phyloP scores from a whole-genome alignment of 805 yeast species.

The Spathaspora passalidarum region DNA sequence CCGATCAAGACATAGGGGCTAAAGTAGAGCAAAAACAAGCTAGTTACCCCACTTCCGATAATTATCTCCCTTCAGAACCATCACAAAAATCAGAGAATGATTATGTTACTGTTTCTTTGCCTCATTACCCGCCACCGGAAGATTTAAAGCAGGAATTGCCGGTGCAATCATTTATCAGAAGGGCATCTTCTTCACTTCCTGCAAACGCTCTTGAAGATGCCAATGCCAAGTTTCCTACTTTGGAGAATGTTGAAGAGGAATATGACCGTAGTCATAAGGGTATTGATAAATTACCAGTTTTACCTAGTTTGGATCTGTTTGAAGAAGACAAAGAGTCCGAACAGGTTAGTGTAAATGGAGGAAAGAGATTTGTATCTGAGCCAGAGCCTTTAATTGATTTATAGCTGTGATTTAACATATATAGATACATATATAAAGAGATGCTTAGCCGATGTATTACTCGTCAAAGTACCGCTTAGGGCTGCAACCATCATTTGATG shows the following conservation, averaged over 20 bases:
- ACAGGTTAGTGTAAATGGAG: neutral
- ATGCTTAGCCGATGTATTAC: too few relatives aligned
- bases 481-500: neutral
- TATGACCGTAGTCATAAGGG: neutral
- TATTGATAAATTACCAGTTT: neutral
- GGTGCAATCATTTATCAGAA: conserved; percentile 1
- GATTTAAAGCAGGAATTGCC: conserved; percentile 7
- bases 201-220: conserved; percentile 13
- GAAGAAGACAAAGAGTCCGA: conserved; percentile 4
- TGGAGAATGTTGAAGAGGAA: conserved; percentile 10
- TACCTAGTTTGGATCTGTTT: conserved; percentile 8
- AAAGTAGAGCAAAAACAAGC: neutral
- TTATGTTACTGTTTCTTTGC: conserved; percentile 6
- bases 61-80: conserved; percentile 2
- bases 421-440: too few relatives aligned
- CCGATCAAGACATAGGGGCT: too few relatives aligned
- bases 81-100: neutral
- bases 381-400: conserved; percentile 43
- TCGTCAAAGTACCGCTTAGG: neutral
- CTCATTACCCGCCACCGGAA: conserved; percentile 8
- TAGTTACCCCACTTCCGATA: conserved; percentile 2
- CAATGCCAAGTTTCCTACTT: conserved; percentile 8
- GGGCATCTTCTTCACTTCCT: conserved; percentile 10
- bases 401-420: conserved; percentile 9
- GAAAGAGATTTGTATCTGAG: conserved; percentile 18